phyloP scores from a whole-genome alignment of 306 rosid genomes.

The Pyrus communis region DNA sequence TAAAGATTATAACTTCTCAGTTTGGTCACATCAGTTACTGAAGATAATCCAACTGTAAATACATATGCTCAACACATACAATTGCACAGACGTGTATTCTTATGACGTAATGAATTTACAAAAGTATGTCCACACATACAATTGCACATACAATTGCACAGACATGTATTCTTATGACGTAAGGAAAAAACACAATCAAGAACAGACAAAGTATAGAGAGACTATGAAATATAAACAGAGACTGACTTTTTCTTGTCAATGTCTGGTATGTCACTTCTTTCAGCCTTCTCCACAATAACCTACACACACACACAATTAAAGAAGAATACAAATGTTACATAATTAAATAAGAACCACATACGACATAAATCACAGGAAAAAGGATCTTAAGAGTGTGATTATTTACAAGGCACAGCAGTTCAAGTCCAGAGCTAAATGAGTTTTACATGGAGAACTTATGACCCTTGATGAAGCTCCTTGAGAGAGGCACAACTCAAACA shows the following conservation, averaged over 20 bases:
- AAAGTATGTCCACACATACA: neutral
- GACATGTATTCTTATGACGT: neutral
- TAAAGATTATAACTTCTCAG: neutral
- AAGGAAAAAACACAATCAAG: neutral
- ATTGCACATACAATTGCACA: neutral
- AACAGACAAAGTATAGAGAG: neutral
- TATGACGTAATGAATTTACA: neutral
- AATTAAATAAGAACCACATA: neutral
- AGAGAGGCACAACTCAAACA: neutral
- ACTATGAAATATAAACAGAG: neutral
- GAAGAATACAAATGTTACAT: neutral
- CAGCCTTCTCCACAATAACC: constrained; percentile 91
- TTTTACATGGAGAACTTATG: neutral
- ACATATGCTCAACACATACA: neutral
- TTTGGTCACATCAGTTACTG: neutral
- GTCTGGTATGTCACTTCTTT: constrained; percentile 74
- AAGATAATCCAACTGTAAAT: neutral
- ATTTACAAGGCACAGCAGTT: neutral
- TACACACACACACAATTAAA: constrained; percentile 15
- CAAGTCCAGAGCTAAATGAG: neutral
- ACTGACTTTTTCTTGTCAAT: constrained; percentile 88
- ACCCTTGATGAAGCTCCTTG: neutral
- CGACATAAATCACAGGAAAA: neutral
- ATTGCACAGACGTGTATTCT: neutral
- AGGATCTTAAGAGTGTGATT: neutral